These are phyloP conservation scores for Colletotrichum tropicicola DNA, from an alignment of 2,329 filamentous ascomycete species.

Conservation along the genomic window DNA sequence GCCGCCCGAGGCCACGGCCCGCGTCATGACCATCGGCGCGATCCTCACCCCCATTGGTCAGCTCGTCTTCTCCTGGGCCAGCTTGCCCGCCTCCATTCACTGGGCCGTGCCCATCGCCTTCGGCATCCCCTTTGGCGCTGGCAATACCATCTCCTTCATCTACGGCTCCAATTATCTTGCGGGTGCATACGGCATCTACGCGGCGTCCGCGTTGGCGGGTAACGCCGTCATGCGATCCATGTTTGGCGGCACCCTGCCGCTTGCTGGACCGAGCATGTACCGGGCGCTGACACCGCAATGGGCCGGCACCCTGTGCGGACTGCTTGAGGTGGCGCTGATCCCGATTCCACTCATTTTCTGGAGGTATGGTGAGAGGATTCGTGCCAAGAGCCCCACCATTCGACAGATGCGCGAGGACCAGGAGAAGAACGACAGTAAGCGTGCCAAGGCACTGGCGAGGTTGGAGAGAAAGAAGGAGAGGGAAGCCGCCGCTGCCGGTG, in stretches of 20 bases:
- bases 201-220: slow-evolving; percentile 81
- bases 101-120: slow-evolving; percentile 84
- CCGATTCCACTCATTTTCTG: slow-evolving; percentile 87
- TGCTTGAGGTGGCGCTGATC: slow-evolving; percentile 78
- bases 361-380: slow-evolving; percentile 62
- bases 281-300: slow-evolving; percentile 74
- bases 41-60: slow-evolving; percentile 80
- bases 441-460: slow-evolving; percentile 40
- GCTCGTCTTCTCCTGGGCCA: slow-evolving; percentile 90
- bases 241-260: slow-evolving; percentile 80
- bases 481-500: slow-evolving; percentile 12
- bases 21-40: slow-evolving; percentile 81
- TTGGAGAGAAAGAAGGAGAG: slow-evolving; percentile 34
- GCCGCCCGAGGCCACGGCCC: slow-evolving; percentile 82
- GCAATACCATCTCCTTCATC: slow-evolving; percentile 83
- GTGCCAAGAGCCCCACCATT: slow-evolving; percentile 59
- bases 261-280: slow-evolving; percentile 81
- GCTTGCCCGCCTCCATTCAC: slow-evolving; percentile 77
- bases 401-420: slow-evolving; percentile 55
- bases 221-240: slow-evolving; percentile 79
- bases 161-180: slow-evolving; percentile 85
- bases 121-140: slow-evolving; percentile 80
- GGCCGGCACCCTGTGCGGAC: slow-evolving; percentile 79
- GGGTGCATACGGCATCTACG: slow-evolving; percentile 78
- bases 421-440: slow-evolving; percentile 45